Conservation (phyloP, 2,329 filamentous ascomycete genomes). For the Colletotrichum graminicola region DNA sequence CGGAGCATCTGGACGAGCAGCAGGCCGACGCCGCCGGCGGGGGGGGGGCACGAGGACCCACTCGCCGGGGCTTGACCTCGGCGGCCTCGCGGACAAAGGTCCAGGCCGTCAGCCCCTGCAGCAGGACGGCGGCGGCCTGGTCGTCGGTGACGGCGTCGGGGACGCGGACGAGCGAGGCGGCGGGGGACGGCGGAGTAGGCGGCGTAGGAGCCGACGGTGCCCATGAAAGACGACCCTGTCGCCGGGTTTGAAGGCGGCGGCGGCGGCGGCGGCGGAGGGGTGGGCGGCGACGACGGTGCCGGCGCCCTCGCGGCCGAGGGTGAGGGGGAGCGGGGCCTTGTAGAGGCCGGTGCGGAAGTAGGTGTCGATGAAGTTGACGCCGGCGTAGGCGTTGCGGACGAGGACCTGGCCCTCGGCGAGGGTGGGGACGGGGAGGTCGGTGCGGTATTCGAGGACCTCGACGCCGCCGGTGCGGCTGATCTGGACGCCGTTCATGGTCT, state of each 20-base stretch:
- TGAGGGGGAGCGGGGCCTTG: slow-evolving; percentile 76
- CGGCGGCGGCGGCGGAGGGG: slow-evolving; percentile 56
- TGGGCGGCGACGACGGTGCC: slow-evolving; percentile 77
- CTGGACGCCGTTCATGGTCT: slow-evolving; percentile 78
- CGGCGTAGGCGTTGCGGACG: slow-evolving; percentile 83
- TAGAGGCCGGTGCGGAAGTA: slow-evolving; percentile 93
- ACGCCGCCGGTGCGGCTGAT: slow-evolving; percentile 79
- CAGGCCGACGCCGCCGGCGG: slow-evolving; percentile 84
- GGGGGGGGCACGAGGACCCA: slow-evolving; percentile 87
- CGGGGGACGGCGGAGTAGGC: slow-evolving; percentile 68
- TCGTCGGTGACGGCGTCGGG: slow-evolving; percentile 72
- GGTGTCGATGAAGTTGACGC: slow-evolving; percentile 91
- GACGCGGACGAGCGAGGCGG: slow-evolving; percentile 69
- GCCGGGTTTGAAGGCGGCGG: slow-evolving; percentile 69
- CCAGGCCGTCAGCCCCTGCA: slow-evolving; percentile 87
- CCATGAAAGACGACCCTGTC: slow-evolving; percentile 81
- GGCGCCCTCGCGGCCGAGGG: slow-evolving; percentile 83
- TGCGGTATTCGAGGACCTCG: slow-evolving; percentile 79
- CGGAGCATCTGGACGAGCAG: slow-evolving; percentile 82
- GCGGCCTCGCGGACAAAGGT: slow-evolving; percentile 83
- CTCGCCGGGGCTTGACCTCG: slow-evolving; percentile 79
- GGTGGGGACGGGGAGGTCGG: slow-evolving; percentile 77
- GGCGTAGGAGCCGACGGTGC: slow-evolving; percentile 63
- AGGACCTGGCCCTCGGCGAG: slow-evolving; percentile 79
- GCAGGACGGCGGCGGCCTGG: slow-evolving; percentile 74